Evolutionary conservation across 306 rosid genomes (phyloP).

Genomic region (Urtica urens): DNA sequence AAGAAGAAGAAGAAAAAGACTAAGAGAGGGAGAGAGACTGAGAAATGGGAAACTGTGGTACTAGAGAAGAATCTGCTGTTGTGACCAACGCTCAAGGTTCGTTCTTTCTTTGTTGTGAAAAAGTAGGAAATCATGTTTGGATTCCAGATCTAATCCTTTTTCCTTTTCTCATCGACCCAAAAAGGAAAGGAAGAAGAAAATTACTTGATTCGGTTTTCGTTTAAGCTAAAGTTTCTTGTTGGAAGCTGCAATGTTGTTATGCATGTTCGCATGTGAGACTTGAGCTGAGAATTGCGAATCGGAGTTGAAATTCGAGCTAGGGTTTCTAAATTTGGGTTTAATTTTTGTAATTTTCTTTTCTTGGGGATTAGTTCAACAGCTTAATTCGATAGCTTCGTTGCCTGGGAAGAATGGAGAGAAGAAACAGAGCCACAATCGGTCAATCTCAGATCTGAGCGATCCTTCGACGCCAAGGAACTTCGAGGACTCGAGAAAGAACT

Average conservation of each 20-base stretch:
- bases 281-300: neutral
- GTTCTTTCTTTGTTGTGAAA: neutral
- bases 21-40: too few relatives aligned
- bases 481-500: conserved; percentile 57
- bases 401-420: conserved; percentile 25
- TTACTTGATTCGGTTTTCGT: neutral
- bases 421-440: conserved; percentile 42
- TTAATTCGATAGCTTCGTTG: conserved; percentile 32
- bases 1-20: neutral
- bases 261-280: neutral
- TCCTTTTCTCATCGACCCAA: neutral
- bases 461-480: conserved; percentile 73
- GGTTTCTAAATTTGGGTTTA: neutral
- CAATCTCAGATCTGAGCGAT: conserved; percentile 92
- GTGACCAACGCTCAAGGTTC: conserved; percentile 91
- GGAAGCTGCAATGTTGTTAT: too few relatives aligned
- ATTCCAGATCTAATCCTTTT: conserved; percentile 46
- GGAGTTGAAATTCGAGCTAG: neutral
- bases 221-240: too few relatives aligned
- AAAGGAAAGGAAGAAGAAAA: neutral
- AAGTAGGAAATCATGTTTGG: neutral
- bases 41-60: conserved; percentile 97
- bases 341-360: neutral
- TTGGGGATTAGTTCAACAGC: conserved; percentile 61
- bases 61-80: conserved; percentile 93